Evolutionary conservation across 164 flowering plant species (phyloP).

Genomic region (Vitis amurensis): DNA sequence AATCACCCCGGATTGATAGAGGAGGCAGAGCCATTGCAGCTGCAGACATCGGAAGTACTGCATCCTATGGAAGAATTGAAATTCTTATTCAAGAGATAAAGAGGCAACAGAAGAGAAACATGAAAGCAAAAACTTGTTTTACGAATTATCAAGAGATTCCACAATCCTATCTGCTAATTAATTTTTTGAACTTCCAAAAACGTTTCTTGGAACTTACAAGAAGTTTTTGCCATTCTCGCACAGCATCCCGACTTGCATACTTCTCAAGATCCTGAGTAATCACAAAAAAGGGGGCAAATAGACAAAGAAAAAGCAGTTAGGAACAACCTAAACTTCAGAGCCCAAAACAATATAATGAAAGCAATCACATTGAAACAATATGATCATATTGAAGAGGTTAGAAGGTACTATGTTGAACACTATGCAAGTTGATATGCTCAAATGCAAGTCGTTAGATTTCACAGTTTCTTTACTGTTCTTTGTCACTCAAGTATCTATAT

Average conservation of each 20-base stretch:
- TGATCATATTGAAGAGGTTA: too few species aligned
- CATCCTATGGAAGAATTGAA: conserved; percentile 54
- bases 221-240: conserved; percentile 84
- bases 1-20: conserved; percentile 84
- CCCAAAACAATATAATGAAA: neutral
- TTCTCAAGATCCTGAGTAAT: conserved; percentile 78
- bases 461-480: neutral
- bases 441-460: neutral
- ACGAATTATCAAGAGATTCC: too few species aligned
- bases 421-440: neutral
- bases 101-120: too few species aligned
- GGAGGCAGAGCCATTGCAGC: conserved; percentile 99
- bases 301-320: neutral
- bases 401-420: neutral
- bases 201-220: conserved; percentile 50
- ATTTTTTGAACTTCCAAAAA: neutral
- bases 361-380: too few species aligned
- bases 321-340: neutral
- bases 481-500: neutral
- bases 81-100: conserved; percentile 1
- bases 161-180: neutral
- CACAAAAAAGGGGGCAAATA: neutral
- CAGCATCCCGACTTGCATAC: conserved; percentile 75
- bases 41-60: conserved; percentile 82
- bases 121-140: too few species aligned